Percentiles rank a stretch among this genome's conserved stretches.
Conservation (phyloP, 2,329 filamentous ascomycete genomes). For the Penicillium sp. region DNA sequence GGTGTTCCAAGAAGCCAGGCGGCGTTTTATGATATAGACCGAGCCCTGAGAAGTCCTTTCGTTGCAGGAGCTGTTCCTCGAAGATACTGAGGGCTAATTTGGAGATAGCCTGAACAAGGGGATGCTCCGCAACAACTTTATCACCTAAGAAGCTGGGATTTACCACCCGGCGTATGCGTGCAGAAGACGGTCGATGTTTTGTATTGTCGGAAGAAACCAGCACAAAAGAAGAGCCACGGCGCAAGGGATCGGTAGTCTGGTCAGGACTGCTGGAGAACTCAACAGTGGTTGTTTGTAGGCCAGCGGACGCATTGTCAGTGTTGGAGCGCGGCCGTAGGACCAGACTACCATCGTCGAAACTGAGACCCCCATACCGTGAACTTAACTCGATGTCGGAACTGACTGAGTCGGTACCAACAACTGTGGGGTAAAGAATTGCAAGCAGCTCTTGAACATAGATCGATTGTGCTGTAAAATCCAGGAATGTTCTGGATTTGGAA, state of each 20-base stretch:
- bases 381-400: conserved; percentile 83
- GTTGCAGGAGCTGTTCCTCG: conserved; percentile 75
- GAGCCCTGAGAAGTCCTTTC: conserved; percentile 89
- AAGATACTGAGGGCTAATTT: conserved; percentile 78
- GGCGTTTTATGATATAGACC: conserved; percentile 83
- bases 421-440: conserved; percentile 76
- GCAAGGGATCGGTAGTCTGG: conserved; percentile 60
- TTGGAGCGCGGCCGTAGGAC: conserved; percentile 73
- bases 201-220: conserved; percentile 71
- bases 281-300: conserved; percentile 70
- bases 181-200: conserved; percentile 56
- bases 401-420: conserved; percentile 81
- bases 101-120: conserved; percentile 71
- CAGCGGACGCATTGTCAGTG: conserved; percentile 50
- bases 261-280: conserved; percentile 47
- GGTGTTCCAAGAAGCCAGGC: conserved; percentile 88
- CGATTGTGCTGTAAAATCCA: conserved; percentile 76
- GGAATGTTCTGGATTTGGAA: conserved; percentile 69
- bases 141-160: conserved; percentile 55
- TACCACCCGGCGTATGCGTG: conserved; percentile 62
- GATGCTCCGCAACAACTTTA: conserved; percentile 57
- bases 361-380: conserved; percentile 74
- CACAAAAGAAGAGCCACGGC: conserved; percentile 86
- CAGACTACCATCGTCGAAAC: conserved; percentile 81
- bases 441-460: conserved; percentile 79